Percentiles rank a stretch among this genome's conserved stretches.
phyloP scores from a whole-genome alignment of 1,284 basidiomycete species.

The Jaminaea rosea region DNA sequence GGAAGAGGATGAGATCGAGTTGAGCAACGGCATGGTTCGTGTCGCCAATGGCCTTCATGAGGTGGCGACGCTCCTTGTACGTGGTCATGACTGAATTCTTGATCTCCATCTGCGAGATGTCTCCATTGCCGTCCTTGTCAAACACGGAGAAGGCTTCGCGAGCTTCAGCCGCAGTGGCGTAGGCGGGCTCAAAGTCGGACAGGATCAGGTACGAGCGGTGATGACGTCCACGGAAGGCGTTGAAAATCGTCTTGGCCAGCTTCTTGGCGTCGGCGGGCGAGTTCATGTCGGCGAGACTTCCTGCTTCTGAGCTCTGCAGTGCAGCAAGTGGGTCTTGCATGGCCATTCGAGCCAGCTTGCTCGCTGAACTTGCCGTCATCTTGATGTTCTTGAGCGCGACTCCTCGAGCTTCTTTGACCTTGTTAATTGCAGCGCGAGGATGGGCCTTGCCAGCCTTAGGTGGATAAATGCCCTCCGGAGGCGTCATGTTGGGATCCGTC shows the following conservation, averaged over 20 bases:
- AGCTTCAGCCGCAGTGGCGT: conserved; percentile 55
- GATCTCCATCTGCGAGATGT: conserved; percentile 67
- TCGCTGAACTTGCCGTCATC: conserved; percentile 4
- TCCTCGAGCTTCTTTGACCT: conserved; percentile 3
- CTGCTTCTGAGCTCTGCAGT: conserved; percentile 26
- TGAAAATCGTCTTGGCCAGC: conserved; percentile 63
- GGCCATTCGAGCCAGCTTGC: conserved; percentile 28
- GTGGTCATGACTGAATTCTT: conserved; percentile 58
- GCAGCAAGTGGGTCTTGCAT: conserved; percentile 25
- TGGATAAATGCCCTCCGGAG: background rate
- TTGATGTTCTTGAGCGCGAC: background rate
- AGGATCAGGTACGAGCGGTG: conserved; percentile 57
- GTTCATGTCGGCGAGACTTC: conserved; percentile 38
- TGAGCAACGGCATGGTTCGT: conserved; percentile 37
- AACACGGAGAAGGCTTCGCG: conserved; percentile 65
- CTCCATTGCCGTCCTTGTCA: conserved; percentile 61
- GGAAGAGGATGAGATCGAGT: conserved; percentile 33
- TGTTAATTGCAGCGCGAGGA: background rate
- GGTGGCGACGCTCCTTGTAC: conserved; percentile 43
- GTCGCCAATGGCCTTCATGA: conserved; percentile 37
- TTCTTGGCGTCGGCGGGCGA: conserved; percentile 50
- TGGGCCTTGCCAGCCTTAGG: background rate
- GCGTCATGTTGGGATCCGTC: background rate
- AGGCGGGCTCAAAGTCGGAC: conserved; percentile 64
- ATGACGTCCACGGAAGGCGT: conserved; percentile 53